Conservation (phyloP, 805 yeast genomes). For the Suhomyces sp. region DNA sequence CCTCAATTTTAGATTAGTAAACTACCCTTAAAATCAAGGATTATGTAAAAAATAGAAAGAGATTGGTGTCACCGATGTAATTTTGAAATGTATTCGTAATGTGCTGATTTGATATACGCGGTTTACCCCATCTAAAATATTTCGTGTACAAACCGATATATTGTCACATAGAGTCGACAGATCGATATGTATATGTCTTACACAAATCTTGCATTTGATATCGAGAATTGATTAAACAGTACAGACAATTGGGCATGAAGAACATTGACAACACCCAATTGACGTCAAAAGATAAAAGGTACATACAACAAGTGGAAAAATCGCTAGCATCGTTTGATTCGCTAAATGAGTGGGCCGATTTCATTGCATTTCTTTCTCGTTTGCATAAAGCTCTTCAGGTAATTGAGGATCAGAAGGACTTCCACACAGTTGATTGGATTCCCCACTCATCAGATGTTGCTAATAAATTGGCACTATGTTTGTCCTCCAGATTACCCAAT, state of each 20-base stretch:
- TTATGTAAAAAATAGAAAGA: not conserved
- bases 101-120: not conserved
- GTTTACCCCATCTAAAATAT: not conserved
- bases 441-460: conserved; percentile 70
- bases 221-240: not conserved
- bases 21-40: not conserved
- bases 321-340: conserved; percentile 74
- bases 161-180: not conserved
- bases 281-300: conserved; percentile 57
- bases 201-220: not conserved
- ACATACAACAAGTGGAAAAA: conserved; percentile 63
- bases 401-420: conserved; percentile 19
- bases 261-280: conserved; percentile 7
- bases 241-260: conserved; percentile 5
- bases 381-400: conserved; percentile 64
- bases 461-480: conserved; percentile 69
- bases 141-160: not conserved
- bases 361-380: conserved; percentile 81
- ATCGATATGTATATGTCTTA: not conserved
- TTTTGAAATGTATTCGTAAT: not conserved
- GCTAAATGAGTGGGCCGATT: conserved; percentile 97
- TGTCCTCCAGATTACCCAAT: conserved; percentile 80
- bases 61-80: not conserved
- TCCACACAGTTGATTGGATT: conserved; percentile 43
- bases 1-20: conserved; percentile 17